Evolutionary conservation across 2,329 filamentous ascomycete genomes (phyloP).

Genomic region (Talaromyces pinophilus): DNA sequence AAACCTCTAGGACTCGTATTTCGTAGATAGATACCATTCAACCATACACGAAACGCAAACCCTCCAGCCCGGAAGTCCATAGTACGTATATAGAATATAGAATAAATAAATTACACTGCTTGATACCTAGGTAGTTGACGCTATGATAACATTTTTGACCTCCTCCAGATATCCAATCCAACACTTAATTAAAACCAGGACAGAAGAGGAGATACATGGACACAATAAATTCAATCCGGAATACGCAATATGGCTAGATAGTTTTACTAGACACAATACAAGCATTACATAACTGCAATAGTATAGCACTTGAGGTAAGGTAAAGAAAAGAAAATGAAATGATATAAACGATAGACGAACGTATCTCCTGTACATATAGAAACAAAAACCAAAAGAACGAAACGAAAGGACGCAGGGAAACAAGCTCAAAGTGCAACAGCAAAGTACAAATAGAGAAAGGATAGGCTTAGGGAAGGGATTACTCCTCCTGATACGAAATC

Average conservation of each 20-base stretch:
- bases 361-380: conserved; percentile 7
- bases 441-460: background rate
- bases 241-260: background rate
- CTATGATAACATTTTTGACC: background rate
- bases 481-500: conserved; percentile 85
- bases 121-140: background rate
- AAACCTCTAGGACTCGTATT: no score
- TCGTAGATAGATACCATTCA: background rate
- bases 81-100: background rate
- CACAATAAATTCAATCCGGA: background rate
- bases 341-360: background rate
- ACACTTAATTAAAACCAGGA: background rate
- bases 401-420: background rate
- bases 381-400: background rate
- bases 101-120: background rate
- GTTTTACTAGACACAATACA: background rate
- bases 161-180: background rate
- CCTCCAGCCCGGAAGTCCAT: background rate
- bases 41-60: background rate
- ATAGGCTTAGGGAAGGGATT: conserved; percentile 17
- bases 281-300: background rate
- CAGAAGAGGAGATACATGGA: background rate
- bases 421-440: background rate
- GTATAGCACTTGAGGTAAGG: background rate
- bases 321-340: background rate